These are phyloP conservation scores for Apophysomyces trapeziformis DNA, from an alignment of 371 early-diverging fungal genomes.

Conservation along the genomic window DNA sequence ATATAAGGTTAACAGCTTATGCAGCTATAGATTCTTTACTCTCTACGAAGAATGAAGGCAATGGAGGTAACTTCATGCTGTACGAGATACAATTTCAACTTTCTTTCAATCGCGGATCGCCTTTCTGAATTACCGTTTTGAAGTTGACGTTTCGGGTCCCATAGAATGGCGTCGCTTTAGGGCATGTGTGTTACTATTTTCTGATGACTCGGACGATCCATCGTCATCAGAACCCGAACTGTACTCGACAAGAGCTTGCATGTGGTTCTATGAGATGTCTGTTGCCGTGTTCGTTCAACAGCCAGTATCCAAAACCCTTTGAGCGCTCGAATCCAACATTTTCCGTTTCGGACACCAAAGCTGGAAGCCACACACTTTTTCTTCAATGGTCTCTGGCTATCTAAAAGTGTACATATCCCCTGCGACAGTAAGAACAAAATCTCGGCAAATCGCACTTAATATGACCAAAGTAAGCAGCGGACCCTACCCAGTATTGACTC, in stretches of 20 bases:
- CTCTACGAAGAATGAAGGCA: slow-evolving; percentile 20
- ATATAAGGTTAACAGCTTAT: not conserved
- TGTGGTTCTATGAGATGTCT: not conserved
- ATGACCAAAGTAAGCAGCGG: too few relatives aligned
- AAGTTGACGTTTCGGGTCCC: not conserved
- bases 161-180: not conserved
- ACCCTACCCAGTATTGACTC: too few relatives aligned
- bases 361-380: too few relatives aligned
- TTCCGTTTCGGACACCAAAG: too few relatives aligned
- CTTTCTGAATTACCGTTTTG: not conserved
- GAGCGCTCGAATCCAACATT: too few relatives aligned
- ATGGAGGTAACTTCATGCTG: slow-evolving; percentile 12
- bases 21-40: slow-evolving; percentile 1
- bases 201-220: not conserved
- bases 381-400: too few relatives aligned
- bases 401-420: too few relatives aligned
- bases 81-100: not conserved
- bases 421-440: too few relatives aligned
- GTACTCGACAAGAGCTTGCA: slow-evolving; percentile 2
- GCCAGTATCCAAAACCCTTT: not conserved
- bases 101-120: not conserved
- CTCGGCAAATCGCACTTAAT: too few relatives aligned
- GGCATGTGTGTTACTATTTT: not conserved
- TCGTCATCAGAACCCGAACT: not conserved
- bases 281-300: not conserved